Evolutionary conservation across 2,329 filamentous ascomycete species (phyloP).

Genomic region (Cordyceps javanica): DNA sequence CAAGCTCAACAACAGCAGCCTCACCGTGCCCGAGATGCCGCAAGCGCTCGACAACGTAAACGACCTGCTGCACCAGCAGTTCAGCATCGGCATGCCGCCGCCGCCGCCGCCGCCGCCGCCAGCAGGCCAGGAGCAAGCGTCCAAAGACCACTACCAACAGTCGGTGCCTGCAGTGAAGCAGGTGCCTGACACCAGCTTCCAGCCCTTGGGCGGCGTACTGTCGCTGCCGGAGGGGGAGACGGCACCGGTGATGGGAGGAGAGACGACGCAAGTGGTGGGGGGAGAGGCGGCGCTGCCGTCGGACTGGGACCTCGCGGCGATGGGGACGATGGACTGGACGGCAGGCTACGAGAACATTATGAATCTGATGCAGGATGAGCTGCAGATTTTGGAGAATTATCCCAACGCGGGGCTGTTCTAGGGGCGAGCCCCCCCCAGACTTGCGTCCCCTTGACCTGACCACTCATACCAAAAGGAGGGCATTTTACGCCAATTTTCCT

Average conservation of each 20-base stretch:
- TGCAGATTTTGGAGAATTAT: slow-evolving; percentile 8
- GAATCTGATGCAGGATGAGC: slow-evolving; percentile 9
- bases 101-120: neutral
- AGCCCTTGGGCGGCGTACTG: neutral
- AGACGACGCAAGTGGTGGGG: too few relatives aligned
- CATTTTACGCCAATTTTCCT: too few relatives aligned
- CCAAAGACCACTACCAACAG: neutral
- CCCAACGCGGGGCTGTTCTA: slow-evolving; percentile 1
- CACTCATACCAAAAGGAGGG: neutral
- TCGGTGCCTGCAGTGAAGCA: neutral
- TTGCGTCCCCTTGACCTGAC: neutral
- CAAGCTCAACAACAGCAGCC: slow-evolving; percentile 9
- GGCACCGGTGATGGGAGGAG: too few relatives aligned
- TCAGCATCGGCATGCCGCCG: neutral
- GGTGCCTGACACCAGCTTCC: neutral
- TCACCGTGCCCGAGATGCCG: slow-evolving; percentile 28
- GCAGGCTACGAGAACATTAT: slow-evolving; percentile 10
- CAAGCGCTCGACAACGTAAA: slow-evolving; percentile 41
- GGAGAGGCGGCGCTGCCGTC: neutral
- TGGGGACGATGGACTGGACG: slow-evolving; percentile 10
- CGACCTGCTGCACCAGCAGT: slow-evolving; percentile 28
- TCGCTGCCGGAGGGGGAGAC: neutral
- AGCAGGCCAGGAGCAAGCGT: neutral
- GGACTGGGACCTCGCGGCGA: neutral
- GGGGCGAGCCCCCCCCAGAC: neutral